These are phyloP conservation scores for Scortechinia acanthostroma DNA, from an alignment of 2,329 filamentous ascomycete genomes.

Conservation along the genomic window DNA sequence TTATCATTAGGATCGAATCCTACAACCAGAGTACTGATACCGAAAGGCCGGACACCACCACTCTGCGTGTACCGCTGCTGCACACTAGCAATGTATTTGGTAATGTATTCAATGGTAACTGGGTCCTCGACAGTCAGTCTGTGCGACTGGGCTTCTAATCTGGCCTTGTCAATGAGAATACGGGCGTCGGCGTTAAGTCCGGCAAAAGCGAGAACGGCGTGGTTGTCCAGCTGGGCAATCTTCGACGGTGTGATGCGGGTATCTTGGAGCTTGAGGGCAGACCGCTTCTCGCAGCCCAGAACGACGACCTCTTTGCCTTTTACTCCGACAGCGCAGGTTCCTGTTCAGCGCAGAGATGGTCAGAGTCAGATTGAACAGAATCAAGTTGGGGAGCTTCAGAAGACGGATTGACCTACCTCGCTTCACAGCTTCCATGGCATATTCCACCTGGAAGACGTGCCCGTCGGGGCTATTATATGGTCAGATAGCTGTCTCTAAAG, in stretches of 20 bases:
- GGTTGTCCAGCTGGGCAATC: slow-evolving; percentile 90
- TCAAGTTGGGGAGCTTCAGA: no score
- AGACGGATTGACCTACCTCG: no score
- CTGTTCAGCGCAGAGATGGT: slow-evolving; percentile 32
- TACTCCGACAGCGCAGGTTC: slow-evolving; percentile 94
- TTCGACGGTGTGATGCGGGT: slow-evolving; percentile 98
- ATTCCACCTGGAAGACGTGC: slow-evolving; percentile 99
- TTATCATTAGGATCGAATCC: slow-evolving; percentile 95
- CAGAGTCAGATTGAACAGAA: slow-evolving; percentile 4
- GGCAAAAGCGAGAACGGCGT: slow-evolving; percentile 94
- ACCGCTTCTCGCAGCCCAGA: slow-evolving; percentile 95
- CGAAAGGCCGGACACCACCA: slow-evolving; percentile 95
- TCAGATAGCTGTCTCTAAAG: slow-evolving; percentile 29
- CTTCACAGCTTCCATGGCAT: slow-evolving; percentile 97
- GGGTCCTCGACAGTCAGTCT: slow-evolving; percentile 95
- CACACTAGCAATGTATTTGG: slow-evolving; percentile 94
- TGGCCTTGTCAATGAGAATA: slow-evolving; percentile 96
- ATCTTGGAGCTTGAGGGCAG: slow-evolving; percentile 98
- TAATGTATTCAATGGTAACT: slow-evolving; percentile 97
- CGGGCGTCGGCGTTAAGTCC: slow-evolving; percentile 95
- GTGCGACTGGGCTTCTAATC: slow-evolving; percentile 94
- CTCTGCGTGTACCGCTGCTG: slow-evolving; percentile 99
- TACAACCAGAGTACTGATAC: slow-evolving; percentile 94
- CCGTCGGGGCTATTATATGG: slow-evolving; percentile 69
- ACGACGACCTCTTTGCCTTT: slow-evolving; percentile 94